phyloP scores from a whole-genome alignment of 2,329 filamentous ascomycete species.

The Metarhizium album region DNA sequence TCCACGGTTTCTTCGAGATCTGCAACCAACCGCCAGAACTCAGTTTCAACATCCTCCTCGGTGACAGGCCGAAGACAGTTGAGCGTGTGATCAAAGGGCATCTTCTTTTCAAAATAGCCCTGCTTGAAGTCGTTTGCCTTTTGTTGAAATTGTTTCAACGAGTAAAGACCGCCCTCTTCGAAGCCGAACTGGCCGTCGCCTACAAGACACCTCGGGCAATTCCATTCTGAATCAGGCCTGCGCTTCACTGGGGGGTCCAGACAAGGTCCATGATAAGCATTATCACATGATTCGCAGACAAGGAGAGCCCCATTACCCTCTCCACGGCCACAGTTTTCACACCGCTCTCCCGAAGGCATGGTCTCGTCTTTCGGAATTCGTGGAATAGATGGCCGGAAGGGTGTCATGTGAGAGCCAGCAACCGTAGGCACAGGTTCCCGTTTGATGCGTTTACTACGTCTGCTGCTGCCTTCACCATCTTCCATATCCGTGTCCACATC shows the following conservation, averaged over 20 bases:
- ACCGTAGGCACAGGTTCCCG: slow-evolving; percentile 74
- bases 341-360: slow-evolving; percentile 49
- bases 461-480: slow-evolving; percentile 55
- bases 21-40: slow-evolving; percentile 93
- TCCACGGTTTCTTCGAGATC: slow-evolving; percentile 93
- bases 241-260: slow-evolving; percentile 74
- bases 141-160: slow-evolving; percentile 89
- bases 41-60: slow-evolving; percentile 89
- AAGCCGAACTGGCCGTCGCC: slow-evolving; percentile 96
- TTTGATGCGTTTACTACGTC: slow-evolving; percentile 86
- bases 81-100: slow-evolving; percentile 74
- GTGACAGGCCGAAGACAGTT: slow-evolving; percentile 74
- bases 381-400: slow-evolving; percentile 73
- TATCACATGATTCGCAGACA: slow-evolving; percentile 84
- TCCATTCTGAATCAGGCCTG: slow-evolving; percentile 82
- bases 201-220: slow-evolving; percentile 88
- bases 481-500: slow-evolving; percentile 39
- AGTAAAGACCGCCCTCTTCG: slow-evolving; percentile 92
- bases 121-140: slow-evolving; percentile 94
- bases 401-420: slow-evolving; percentile 92
- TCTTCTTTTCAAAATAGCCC: slow-evolving; percentile 81
- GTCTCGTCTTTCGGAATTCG: slow-evolving; percentile 48
- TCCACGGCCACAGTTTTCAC: slow-evolving; percentile 74
- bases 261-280: slow-evolving; percentile 76
- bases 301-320: slow-evolving; percentile 63